Evolutionary conservation across 164 flowering plant genomes (phyloP).

Genomic region (Berberis thunbergii): DNA sequence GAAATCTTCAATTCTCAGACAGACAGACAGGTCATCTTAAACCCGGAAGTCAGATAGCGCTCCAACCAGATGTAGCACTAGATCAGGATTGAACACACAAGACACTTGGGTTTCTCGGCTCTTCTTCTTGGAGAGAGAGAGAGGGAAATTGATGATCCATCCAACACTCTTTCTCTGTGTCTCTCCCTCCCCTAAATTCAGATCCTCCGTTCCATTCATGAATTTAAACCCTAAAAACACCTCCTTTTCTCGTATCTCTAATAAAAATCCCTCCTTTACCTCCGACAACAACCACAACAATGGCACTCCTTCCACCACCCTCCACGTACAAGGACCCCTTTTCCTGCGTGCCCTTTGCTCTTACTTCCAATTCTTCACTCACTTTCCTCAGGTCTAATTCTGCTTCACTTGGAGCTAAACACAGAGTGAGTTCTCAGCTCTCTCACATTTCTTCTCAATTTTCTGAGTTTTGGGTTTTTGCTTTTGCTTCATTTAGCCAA

Average conservation of each 20-base stretch:
- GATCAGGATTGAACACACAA: too few relatives aligned
- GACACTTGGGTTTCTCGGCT: background rate
- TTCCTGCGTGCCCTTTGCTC: background rate
- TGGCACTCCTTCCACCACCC: background rate
- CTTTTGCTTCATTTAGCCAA: background rate
- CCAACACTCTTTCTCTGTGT: too few relatives aligned
- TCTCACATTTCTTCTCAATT: background rate
- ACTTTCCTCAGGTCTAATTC: background rate
- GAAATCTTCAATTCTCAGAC: too few relatives aligned
- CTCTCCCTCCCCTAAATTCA: too few relatives aligned
- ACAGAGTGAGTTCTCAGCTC: background rate
- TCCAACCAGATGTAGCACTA: too few relatives aligned
- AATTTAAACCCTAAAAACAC: too few relatives aligned
- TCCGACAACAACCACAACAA: background rate
- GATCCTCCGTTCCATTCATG: too few relatives aligned
- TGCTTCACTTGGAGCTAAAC: background rate
- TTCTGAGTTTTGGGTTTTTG: background rate
- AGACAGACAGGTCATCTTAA: too few relatives aligned
- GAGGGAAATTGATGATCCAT: background rate
- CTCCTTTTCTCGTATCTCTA: too few relatives aligned
- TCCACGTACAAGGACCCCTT: background rate
- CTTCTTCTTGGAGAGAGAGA: background rate
- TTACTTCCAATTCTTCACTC: background rate
- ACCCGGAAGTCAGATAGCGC: too few relatives aligned
- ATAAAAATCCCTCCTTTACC: too few relatives aligned